Percentiles rank a stretch among this genome's conserved stretches.
phyloP scores from a whole-genome alignment of 129 eudicot species.

The Flaveria linearis region DNA sequence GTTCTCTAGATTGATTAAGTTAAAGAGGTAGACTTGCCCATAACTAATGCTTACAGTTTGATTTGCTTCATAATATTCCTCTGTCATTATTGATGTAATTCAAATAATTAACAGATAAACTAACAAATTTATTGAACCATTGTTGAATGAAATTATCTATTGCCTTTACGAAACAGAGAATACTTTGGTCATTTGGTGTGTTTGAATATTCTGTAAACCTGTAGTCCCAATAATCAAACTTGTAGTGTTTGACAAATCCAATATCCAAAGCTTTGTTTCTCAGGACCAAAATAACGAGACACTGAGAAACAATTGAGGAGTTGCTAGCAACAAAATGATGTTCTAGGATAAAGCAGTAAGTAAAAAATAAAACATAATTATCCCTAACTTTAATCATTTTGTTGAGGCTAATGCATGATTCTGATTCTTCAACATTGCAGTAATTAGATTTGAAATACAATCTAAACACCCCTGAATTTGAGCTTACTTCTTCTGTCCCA shows the following conservation, averaged over 20 bases:
- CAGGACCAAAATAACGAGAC: too few species aligned
- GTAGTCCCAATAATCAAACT: too few species aligned
- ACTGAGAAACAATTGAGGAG: too few species aligned
- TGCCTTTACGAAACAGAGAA: too few species aligned
- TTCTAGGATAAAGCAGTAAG: not conserved
- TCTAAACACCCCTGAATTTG: not conserved
- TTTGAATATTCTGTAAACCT: too few species aligned
- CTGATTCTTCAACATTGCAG: not conserved
- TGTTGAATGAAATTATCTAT: too few species aligned
- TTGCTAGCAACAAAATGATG: not conserved
- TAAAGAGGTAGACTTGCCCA: not conserved
- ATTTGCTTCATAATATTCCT: not conserved
- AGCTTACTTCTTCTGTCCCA: not conserved
- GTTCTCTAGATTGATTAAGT: not conserved
- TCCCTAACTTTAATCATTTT: not conserved
- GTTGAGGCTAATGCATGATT: not conserved
- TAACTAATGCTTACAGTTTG: not conserved
- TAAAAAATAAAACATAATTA: not conserved
- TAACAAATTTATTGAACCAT: too few species aligned
- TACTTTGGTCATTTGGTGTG: too few species aligned
- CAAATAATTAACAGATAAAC: slow-evolving; percentile 1
- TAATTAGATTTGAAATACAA: not conserved
- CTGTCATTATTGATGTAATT: not conserved
- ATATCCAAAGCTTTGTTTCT: too few species aligned
- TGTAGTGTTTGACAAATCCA: too few species aligned